Base-by-base conservation (phyloP, 495 filamentous ascomycete genomes). In the Collariella sp. region DNA sequence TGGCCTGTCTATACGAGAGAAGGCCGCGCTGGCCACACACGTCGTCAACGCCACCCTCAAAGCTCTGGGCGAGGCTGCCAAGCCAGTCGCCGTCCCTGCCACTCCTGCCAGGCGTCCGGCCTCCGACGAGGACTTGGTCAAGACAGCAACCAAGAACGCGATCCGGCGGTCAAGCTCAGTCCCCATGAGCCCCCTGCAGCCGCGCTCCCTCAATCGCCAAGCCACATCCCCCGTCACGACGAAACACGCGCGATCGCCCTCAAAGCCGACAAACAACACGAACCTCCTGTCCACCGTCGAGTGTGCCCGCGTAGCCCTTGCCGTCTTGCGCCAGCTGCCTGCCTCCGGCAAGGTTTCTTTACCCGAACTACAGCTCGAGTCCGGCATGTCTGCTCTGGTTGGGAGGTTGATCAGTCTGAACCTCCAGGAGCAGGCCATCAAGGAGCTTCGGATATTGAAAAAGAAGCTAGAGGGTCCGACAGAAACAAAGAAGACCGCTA, bases 1-100 rank as follows among this genome's bases (percentile, higher is more conserved):
- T 29, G 68, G 65, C 42, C 67, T 86, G 42, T 75, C 78, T 7
- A 54, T 72, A 16, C 81, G 81, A 55, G 83, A 89, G 57, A 83
- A 76, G 64, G 79, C 82, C 1, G 74, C 83, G 38, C 74, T 96
- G 39, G 88, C 89, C 4, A 91, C 90, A 2, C 84, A 91, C 45
- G 79, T 91, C 18, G 83, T 93, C 56, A 96, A 94, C 71, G 74
- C 71, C 26, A 81, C 83, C 13, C 70, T 93, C 19, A 93, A 87
- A 63, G 72, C 79, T 7, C 77, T 97, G 11, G 80, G 79, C 2
- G 86, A 90, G 44, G 85, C 86, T 3, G 72, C 84, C 19, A 95
- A 87, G 62, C 55, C 62, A 4, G 50, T 67, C 22, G 29, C 68
- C 20, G 23, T 56, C 7, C 29, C 70, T 22, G 39, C 68, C 23